Evolutionary conservation across 768 basidiomycete genomes (phyloP), one percentile per base, ranked within the genome.

Genomic region (Cantharellus cinnabarinus): DNA sequence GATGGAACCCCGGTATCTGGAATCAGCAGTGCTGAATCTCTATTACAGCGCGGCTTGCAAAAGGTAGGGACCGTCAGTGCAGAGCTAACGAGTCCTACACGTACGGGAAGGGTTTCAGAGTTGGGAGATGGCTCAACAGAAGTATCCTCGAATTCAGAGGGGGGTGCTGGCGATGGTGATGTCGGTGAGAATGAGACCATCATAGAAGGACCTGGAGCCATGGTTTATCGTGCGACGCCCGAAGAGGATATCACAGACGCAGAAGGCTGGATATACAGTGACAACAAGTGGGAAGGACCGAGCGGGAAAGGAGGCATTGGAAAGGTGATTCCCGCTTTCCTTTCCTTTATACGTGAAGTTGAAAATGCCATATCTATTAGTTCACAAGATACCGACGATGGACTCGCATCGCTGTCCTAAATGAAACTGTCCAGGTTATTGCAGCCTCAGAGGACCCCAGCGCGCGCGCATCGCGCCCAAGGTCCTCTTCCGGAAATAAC

Each of bases 251-350:
- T 61, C 38, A 94, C 90, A 1, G 91, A 97, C 67, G 67, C 74
- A 2, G 89, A 93, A 61, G 91, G 91, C 3, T 97, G 91, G 91
- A 77, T 90, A 3, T 95, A 90, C 65, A 84, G 82, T 2, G 91
- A 93, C 64, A 97, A 97, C 68, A 94, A 95, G 68, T 97, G 91
- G 91, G 90, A 95, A 66, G 76, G 72, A 20, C 74, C 77, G 51
- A 81, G 79, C 58, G 73, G 73, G 59, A 84, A 82, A 64, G 87
- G 88, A 54, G 88, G 89, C 3, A 78, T 93, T 71, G 85, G 90
- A 68, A 91, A 91, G 74, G 82, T 82, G 48, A 50, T 71, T 64
- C 4, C 58, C 15, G 39, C 44, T 42, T 5, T 5, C 51, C 42
- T 37, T 35, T 44, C 4, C 38, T 39, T 60, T 50, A 35, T 35